A percentile compares a stretch with the other conserved stretches of the same genome.
phyloP scores from a whole-genome alignment of 805 yeast genomes.

The Candida ulmi region DNA sequence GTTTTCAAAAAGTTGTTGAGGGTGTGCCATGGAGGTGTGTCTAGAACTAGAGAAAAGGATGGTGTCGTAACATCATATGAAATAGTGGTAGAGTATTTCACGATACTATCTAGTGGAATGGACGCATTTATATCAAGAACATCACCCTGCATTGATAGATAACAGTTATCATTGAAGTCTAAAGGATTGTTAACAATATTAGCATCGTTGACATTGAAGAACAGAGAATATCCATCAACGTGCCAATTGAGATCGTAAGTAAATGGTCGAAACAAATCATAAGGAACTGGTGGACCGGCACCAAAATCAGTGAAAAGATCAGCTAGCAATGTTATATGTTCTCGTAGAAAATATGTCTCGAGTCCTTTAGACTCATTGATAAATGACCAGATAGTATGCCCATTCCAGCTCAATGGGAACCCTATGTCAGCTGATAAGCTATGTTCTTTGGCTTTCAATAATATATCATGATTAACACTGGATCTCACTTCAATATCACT shows the following conservation, averaged over 20 bases:
- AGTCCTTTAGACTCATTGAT: conserved; percentile 45
- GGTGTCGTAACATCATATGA: conserved; percentile 50
- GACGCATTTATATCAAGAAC: conserved; percentile 37
- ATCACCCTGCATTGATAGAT: conserved; percentile 67
- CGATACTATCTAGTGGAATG: conserved; percentile 56
- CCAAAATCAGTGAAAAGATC: conserved; percentile 77
- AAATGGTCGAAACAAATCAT: conserved; percentile 74
- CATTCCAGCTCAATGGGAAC: conserved; percentile 82
- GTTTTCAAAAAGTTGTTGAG: conserved; percentile 60
- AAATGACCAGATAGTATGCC: conserved; percentile 63
- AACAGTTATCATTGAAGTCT: conserved; percentile 76
- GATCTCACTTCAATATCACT: conserved; percentile 61
- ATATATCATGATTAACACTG: conserved; percentile 83
- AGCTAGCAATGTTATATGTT: conserved; percentile 67
- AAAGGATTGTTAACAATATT: conserved; percentile 87
- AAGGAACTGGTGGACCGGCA: conserved; percentile 63
- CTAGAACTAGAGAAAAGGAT: conserved; percentile 53
- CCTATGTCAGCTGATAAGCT: conserved; percentile 50
- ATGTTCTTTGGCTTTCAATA: conserved; percentile 59
- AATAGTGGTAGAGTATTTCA: conserved; percentile 45
- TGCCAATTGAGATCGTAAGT: conserved; percentile 57
- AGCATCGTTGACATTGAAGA: conserved; percentile 75
- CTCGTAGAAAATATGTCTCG: conserved; percentile 66
- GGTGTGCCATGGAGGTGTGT: conserved; percentile 93
- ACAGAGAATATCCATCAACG: conserved; percentile 51